These are phyloP conservation scores for Rehmannia glutinosa DNA, from an alignment of 257 asterid species.

Conservation along the genomic window DNA sequence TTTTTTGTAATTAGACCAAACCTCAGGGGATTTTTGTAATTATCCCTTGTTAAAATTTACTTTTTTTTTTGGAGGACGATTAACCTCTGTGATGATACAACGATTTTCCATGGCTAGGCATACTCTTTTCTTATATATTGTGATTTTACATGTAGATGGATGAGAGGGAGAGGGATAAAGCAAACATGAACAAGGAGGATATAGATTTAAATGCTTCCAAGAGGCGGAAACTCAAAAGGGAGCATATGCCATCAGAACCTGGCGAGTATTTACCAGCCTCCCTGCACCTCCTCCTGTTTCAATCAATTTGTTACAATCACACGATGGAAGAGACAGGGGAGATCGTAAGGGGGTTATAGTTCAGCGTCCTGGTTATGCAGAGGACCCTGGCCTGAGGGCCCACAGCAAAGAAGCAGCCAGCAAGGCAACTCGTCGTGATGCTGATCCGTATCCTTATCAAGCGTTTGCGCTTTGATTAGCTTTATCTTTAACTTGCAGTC, in stretches of 20 bases:
- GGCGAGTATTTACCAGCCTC: slow-evolving; percentile 83
- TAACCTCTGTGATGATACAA: not conserved
- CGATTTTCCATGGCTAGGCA: not conserved
- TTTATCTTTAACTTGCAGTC: slow-evolving; percentile 1
- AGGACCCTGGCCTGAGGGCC: slow-evolving; percentile 73
- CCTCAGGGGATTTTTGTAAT: too few species aligned
- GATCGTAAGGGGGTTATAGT: slow-evolving; percentile 69
- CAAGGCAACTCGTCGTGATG: slow-evolving; percentile 79
- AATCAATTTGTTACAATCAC: slow-evolving; percentile 47
- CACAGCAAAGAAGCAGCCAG: slow-evolving; percentile 75
- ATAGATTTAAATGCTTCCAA: slow-evolving; percentile 73
- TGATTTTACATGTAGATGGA: slow-evolving; percentile 52
- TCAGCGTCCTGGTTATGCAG: slow-evolving; percentile 71
- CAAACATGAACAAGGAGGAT: slow-evolving; percentile 62
- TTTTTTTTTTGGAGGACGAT: not conserved
- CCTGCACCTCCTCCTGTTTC: slow-evolving; percentile 58
- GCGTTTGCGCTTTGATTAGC: not conserved
- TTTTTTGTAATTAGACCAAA: too few species aligned
- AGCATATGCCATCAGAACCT: slow-evolving; percentile 75
- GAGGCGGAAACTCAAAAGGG: slow-evolving; percentile 92
- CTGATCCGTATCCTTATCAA: slow-evolving; percentile 76
- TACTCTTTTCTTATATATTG: slow-evolving; percentile 2
- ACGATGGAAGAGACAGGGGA: slow-evolving; percentile 79
- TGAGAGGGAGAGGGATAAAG: slow-evolving; percentile 83
- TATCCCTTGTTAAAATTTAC: too few species aligned